phyloP scores from a whole-genome alignment of 1,284 basidiomycete species.

The Tylopilus sp. region DNA sequence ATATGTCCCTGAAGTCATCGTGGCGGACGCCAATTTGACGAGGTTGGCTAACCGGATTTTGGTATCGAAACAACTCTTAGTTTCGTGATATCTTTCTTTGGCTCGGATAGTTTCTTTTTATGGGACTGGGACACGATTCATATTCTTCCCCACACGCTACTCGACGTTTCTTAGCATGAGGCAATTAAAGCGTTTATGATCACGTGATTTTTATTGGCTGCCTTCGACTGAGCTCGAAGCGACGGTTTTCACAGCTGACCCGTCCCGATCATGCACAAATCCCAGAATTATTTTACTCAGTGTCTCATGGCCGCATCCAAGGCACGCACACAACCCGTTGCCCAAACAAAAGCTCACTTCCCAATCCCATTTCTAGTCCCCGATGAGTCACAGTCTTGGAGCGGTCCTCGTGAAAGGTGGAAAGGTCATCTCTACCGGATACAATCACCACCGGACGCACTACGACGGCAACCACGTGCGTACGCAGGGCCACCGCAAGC shows the following conservation, averaged over 20 bases:
- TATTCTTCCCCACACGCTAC: background rate
- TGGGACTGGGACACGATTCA: background rate
- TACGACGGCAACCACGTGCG: conserved; percentile 2
- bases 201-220: background rate
- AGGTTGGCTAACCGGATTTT: conserved; percentile 81
- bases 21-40: conserved; percentile 90
- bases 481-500: background rate
- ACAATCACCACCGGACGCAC: conserved; percentile 4
- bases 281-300: conserved; percentile 1
- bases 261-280: conserved; percentile 1
- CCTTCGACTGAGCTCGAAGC: too few relatives aligned
- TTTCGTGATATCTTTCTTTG: conserved; percentile 5
- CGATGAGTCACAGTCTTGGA: background rate
- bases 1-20: conserved; percentile 82
- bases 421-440: background rate
- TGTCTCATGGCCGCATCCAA: conserved; percentile 3
- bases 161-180: background rate
- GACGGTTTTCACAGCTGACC: too few relatives aligned
- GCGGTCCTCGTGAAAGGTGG: conserved; percentile 1
- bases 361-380: background rate
- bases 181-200: background rate
- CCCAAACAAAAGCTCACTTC: background rate
- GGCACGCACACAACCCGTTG: background rate
- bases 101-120: background rate
- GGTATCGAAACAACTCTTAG: conserved; percentile 66